Evolutionary conservation across 768 basidiomycete species (phyloP), one percentile per base, ranked within the genome.

Genomic region (Termitomyces sp.): DNA sequence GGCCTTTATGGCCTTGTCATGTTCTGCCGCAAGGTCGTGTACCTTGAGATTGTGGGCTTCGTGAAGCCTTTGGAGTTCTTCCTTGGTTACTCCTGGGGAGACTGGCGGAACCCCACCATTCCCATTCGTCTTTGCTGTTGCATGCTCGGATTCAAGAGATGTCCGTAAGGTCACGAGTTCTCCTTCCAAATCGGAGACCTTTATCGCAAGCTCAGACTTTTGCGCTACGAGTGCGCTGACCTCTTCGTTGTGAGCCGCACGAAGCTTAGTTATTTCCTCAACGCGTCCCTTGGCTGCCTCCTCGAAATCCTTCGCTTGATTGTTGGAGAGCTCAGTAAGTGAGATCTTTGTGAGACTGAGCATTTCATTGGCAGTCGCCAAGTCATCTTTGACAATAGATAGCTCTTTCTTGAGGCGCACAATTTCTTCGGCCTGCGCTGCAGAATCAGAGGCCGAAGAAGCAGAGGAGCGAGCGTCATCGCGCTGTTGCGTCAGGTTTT

Each of bases 21-120:
- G 82, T 20, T 80, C 81, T 15, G 85, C 84, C 65, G 87, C 76
- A 52, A 92, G 59, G 69, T 93, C 90, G 49, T 85, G 73, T 60
- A 94, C 66, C 73, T 88, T 93, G 58, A 87, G 75, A 66, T 88
- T 89, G 68, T 94, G 92, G 5, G 92, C 92, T 67, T 91, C 88
- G 59, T 94, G 88, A 64, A 90, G 70, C 63, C 77, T 81, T 66
- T 85, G 83, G 38, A 94, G 70, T 53, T 94, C 91, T 59, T 91
- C 90, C 61, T 84, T 86, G 33, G 89, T 81, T 7, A 91, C 82
- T 15, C 75, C 79, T 9, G 76, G 71, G 1, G 76, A 72, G 44
- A 75, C 68, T 32, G 76, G 66, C 39, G 73, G 67, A 18, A 67
- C 62, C 1, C 66, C 56, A 9, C 70, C 75, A 49, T 70, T 70